Evolutionary conservation across 2,329 filamentous ascomycete genomes (phyloP).

Genomic region (Alternaria angustiovoidea): DNA sequence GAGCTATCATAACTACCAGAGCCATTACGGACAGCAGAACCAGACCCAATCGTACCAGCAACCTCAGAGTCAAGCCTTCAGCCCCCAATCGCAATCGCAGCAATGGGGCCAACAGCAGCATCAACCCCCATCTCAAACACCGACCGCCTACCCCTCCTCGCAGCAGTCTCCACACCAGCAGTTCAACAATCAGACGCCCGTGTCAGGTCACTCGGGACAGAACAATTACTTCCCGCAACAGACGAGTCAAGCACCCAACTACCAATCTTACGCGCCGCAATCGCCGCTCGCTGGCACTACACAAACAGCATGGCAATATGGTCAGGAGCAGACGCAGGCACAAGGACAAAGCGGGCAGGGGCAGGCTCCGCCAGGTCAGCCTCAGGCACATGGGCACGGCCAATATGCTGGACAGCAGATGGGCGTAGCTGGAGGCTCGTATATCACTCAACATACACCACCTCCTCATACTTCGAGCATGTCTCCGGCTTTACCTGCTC

Average conservation of each 20-base stretch:
- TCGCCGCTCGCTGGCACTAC: constrained; percentile 19
- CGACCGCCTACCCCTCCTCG: constrained; percentile 27
- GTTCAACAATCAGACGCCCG: constrained; percentile 32
- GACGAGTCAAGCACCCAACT: constrained; percentile 10
- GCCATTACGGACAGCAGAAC: constrained; percentile 33
- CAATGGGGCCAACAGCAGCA: constrained; percentile 27
- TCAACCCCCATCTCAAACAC: constrained; percentile 23
- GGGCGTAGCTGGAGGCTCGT: constrained; percentile 32
- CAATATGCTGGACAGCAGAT: constrained; percentile 35
- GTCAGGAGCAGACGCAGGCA: constrained; percentile 24
- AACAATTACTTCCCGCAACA: constrained; percentile 41
- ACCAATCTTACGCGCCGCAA: constrained; percentile 21
- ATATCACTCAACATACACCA: constrained; percentile 15
- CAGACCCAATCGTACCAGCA: constrained; percentile 31
- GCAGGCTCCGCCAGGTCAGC: constrained; percentile 7
- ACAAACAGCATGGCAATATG: constrained; percentile 22
- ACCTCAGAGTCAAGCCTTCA: constrained; percentile 20
- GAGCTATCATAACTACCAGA: constrained; percentile 45
- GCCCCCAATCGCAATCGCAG: constrained; percentile 24
- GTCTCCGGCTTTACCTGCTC: constrained; percentile 19
- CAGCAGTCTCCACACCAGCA: constrained; percentile 41
- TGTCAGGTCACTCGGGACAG: constrained; percentile 31
- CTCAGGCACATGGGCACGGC: constrained; percentile 16
- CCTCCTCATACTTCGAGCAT: constrained; percentile 19
- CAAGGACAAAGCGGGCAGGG: constrained; percentile 22